Conservation (phyloP, 2,329 filamentous ascomycete species). For the Sarocladium brachiariae region DNA sequence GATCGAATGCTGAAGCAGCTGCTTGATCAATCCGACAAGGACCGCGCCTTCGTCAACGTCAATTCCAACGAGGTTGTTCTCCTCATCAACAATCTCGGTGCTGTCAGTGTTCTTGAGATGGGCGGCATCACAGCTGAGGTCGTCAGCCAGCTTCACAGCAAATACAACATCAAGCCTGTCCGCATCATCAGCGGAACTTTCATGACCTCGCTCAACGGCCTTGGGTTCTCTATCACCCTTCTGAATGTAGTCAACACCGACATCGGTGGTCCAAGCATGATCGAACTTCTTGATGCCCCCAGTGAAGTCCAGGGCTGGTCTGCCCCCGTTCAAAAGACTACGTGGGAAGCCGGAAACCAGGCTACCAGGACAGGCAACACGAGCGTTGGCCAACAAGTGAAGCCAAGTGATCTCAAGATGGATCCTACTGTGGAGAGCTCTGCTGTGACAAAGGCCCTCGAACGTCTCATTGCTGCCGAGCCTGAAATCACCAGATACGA, state of each 20-base stretch:
- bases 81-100: slow-evolving; percentile 69
- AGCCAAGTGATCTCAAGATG: slow-evolving; percentile 43
- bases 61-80: slow-evolving; percentile 59
- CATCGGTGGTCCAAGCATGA: slow-evolving; percentile 53
- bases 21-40: slow-evolving; percentile 57
- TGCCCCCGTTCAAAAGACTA: slow-evolving; percentile 52
- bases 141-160: slow-evolving; percentile 50
- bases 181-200: slow-evolving; percentile 63
- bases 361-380: slow-evolving; percentile 36
- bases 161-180: slow-evolving; percentile 54
- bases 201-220: slow-evolving; percentile 72
- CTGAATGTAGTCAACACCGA: slow-evolving; percentile 57
- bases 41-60: slow-evolving; percentile 63
- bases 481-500: slow-evolving; percentile 67
- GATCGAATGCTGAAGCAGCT: slow-evolving; percentile 63
- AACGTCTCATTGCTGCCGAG: slow-evolving; percentile 58
- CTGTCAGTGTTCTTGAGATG: slow-evolving; percentile 65
- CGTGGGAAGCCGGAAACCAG: slow-evolving; percentile 54
- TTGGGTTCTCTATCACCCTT: slow-evolving; percentile 68
- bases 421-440: slow-evolving; percentile 44
- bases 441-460: slow-evolving; percentile 49
- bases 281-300: slow-evolving; percentile 63
- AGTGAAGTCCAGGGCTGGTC: slow-evolving; percentile 66
- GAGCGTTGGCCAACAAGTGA: slow-evolving; percentile 24
- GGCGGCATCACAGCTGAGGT: slow-evolving; percentile 66